These are phyloP conservation scores for Rachicladosporium sp. DNA, from an alignment of 2,329 filamentous ascomycete genomes.

Conservation along the genomic window DNA sequence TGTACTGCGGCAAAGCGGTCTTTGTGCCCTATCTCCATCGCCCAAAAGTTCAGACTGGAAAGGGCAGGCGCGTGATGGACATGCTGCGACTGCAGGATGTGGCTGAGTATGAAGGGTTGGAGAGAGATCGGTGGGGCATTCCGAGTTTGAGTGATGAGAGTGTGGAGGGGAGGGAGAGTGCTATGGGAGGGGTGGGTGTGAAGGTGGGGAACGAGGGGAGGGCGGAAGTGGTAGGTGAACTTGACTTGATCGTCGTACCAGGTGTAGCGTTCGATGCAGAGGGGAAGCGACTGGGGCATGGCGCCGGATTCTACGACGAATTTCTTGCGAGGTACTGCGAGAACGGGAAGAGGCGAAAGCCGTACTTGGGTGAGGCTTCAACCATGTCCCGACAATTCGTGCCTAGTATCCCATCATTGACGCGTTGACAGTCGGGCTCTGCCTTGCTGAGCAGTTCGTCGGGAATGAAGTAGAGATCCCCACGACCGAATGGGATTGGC, in stretches of 20 bases:
- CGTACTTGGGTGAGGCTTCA: slow-evolving; percentile 45
- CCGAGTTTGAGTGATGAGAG: slow-evolving; percentile 64
- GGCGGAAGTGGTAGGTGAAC: slow-evolving; percentile 12
- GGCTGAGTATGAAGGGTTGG: slow-evolving; percentile 64
- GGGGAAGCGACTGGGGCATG: slow-evolving; percentile 74
- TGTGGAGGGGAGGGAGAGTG: slow-evolving; percentile 55
- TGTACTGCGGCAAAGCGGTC: slow-evolving; percentile 66
- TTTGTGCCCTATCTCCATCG: slow-evolving; percentile 84
- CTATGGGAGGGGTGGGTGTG: slow-evolving; percentile 53
- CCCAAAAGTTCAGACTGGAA: slow-evolving; percentile 23
- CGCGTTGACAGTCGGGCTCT: slow-evolving; percentile 52
- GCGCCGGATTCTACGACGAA: slow-evolving; percentile 93
- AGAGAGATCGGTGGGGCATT: slow-evolving; percentile 82
- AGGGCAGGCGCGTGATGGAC: slow-evolving; percentile 66
- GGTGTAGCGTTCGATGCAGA: slow-evolving; percentile 78
- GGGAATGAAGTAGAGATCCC: slow-evolving; percentile 54
- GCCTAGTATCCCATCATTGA: not conserved
- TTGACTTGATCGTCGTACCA: slow-evolving; percentile 77
- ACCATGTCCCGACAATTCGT: not conserved
- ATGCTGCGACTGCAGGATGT: slow-evolving; percentile 72
- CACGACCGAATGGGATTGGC: slow-evolving; percentile 63
- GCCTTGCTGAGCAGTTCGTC: slow-evolving; percentile 76
- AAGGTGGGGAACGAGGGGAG: slow-evolving; percentile 26
- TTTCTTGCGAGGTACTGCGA: slow-evolving; percentile 65
- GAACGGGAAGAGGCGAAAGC: slow-evolving; percentile 32